Percentiles rank a stretch among this genome's conserved stretches.
Conservation (phyloP, 257 asterid genomes). For the Scutellaria galericulata region DNA sequence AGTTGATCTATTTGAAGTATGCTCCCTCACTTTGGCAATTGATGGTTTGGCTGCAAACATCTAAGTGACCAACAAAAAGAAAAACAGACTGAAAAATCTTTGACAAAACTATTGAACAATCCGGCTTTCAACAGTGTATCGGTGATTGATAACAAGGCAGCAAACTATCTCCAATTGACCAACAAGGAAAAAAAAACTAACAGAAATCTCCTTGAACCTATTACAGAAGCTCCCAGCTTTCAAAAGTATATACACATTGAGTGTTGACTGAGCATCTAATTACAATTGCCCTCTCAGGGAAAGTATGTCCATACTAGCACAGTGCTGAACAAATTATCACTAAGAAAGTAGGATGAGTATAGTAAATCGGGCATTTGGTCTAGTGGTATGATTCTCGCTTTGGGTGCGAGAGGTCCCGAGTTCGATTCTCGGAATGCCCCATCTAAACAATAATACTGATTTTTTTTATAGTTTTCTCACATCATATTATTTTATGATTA, state of each 20-base stretch:
- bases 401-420: constrained; percentile 90
- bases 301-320: no score
- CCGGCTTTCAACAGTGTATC: background rate
- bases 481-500: no score
- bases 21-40: background rate
- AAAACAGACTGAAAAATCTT: constrained; percentile 10
- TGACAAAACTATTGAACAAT: background rate
- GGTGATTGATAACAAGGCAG: no score
- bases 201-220: no score
- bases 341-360: no score
- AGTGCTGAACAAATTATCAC: no score
- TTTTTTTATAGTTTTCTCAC: constrained; percentile 17
- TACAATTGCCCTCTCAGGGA: no score
- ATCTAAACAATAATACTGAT: background rate
- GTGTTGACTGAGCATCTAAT: no score
- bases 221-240: no score
- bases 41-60: constrained; percentile 3
- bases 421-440: constrained; percentile 67
- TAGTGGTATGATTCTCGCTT: constrained; percentile 57
- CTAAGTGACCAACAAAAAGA: background rate
- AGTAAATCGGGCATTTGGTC: constrained; percentile 66
- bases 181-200: no score
- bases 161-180: no score
- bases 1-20: background rate
- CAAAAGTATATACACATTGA: no score